These are phyloP conservation scores for Picea engelmannii DNA, from an alignment of 83 land plant species.

Conservation along the genomic window DNA sequence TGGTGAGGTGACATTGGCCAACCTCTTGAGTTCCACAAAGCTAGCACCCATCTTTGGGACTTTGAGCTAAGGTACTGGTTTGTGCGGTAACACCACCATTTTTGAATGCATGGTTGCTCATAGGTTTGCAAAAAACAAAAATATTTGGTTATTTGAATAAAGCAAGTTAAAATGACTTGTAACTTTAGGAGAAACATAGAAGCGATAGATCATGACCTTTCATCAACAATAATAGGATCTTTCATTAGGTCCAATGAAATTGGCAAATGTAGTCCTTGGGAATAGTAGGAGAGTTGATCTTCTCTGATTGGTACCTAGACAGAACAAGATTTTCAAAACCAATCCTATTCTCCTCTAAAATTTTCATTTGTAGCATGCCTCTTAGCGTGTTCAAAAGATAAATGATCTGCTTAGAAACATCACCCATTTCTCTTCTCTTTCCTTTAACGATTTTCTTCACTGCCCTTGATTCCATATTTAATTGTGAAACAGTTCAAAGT, in stretches of 20 bases:
- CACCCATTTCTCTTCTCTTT: conserved; percentile 26
- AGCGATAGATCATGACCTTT: conserved; percentile 26
- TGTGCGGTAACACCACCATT: no score
- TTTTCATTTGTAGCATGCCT: conserved; percentile 31
- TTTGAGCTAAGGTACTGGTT: no score
- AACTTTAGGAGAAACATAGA: neutral
- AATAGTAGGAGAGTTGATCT: conserved; percentile 26
- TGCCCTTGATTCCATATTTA: conserved; percentile 42
- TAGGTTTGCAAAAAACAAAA: no score
- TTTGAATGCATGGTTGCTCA: no score
- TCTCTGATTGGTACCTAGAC: conserved; percentile 18
- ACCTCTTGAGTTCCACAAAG: no score
- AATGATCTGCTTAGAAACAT: conserved; percentile 34
- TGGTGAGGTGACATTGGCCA: no score
- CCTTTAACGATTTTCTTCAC: conserved; percentile 38
- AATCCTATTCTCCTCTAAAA: neutral
- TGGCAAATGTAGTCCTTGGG: conserved; percentile 53
- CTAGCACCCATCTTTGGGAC: no score
- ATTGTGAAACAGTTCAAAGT: conserved; percentile 35
- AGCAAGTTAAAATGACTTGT: neutral
- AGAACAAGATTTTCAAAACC: conserved; percentile 22
- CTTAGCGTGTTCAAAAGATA: conserved; percentile 44
- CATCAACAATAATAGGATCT: conserved; percentile 65
- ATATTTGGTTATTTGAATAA: no score
- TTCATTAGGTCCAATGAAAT: conserved; percentile 59